These are phyloP conservation scores for Lachancea lanzarotensis DNA, from an alignment of 805 yeast genomes.

Conservation along the genomic window DNA sequence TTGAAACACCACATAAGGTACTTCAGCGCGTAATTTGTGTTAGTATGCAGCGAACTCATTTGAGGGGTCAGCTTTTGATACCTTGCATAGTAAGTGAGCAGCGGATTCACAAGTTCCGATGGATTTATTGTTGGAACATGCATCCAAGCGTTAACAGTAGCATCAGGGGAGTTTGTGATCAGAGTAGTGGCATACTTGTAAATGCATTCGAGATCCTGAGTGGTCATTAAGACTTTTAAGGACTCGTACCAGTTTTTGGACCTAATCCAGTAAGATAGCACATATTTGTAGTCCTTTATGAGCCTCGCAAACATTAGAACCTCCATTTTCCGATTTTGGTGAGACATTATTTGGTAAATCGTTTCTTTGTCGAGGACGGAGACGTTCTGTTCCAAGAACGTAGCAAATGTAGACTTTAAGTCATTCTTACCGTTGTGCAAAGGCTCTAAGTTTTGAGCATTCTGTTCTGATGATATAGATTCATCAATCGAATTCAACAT, in stretches of 20 bases:
- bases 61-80: slow-evolving; percentile 13
- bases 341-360: slow-evolving; percentile 61
- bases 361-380: slow-evolving; percentile 56
- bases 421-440: slow-evolving; percentile 22
- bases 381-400: slow-evolving; percentile 46
- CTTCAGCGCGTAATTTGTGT: slow-evolving; percentile 57
- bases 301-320: slow-evolving; percentile 61
- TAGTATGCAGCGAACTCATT: slow-evolving; percentile 14
- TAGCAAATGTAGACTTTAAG: slow-evolving; percentile 33
- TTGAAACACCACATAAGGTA: slow-evolving; percentile 53
- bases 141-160: slow-evolving; percentile 77
- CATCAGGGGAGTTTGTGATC: slow-evolving; percentile 57
- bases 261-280: slow-evolving; percentile 62
- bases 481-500: slow-evolving; percentile 34
- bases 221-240: slow-evolving; percentile 46
- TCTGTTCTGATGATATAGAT: slow-evolving; percentile 24
- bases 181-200: slow-evolving; percentile 67
- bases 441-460: slow-evolving; percentile 16
- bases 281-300: slow-evolving; percentile 61
- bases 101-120: slow-evolving; percentile 64
- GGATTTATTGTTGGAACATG: slow-evolving; percentile 46
- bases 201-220: slow-evolving; percentile 42
- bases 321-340: slow-evolving; percentile 59
- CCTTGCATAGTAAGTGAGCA: slow-evolving; percentile 58
- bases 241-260: slow-evolving; percentile 70